Base-by-base conservation (phyloP, 768 basidiomycete species). In the Lactarius evosmus region DNA sequence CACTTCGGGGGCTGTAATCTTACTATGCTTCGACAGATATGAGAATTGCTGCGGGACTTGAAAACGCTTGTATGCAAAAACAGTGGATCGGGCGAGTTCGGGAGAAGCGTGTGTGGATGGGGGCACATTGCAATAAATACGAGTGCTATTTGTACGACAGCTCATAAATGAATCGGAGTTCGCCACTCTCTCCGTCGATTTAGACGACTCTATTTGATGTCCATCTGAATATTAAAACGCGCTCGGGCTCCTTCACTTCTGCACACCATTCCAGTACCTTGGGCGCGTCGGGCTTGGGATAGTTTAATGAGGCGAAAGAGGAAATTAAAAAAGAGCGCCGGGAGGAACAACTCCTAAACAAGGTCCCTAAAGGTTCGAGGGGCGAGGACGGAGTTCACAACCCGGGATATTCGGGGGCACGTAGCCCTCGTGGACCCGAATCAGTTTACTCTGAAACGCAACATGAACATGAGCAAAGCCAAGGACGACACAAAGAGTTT, bases 361-460 rank as follows among this genome's bases (percentile, higher is more conserved):
- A 46, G 46, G 22, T 25, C 41, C 32, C 14, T 49, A 14, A 27
- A 49, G 8, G 63, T 32, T 50, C 11, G 7, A 64, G 58, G 19
- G 22, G 46, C 11, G 11, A 56, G 53, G 14, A 22, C 36, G 44
- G 41, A 8, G 40, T 59, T 58, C 34, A 7, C 53, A 55, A 11
- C 19, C 57, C 17, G 41, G 9, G n/a, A 36, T 12, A 30, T 16
- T 46, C 34, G 54, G 27, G 3, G 30, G 29, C 29, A 32, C 27
- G 11, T 30, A 32, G 17, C 46, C 46, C 46, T 25, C 46, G 12
- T 22, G 16, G 7, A 17, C 14, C 27, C 9, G 25, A 6, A 30
- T 51, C 32, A 65, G 38, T 61, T 56, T 46, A 65, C 40, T 29
- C 64, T 65, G 49, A 34, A 34, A 17, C 17, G 14, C 8, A 19